Evolutionary conservation across 768 basidiomycete genomes (phyloP).

Genomic region (Leccinum fibrillosum): DNA sequence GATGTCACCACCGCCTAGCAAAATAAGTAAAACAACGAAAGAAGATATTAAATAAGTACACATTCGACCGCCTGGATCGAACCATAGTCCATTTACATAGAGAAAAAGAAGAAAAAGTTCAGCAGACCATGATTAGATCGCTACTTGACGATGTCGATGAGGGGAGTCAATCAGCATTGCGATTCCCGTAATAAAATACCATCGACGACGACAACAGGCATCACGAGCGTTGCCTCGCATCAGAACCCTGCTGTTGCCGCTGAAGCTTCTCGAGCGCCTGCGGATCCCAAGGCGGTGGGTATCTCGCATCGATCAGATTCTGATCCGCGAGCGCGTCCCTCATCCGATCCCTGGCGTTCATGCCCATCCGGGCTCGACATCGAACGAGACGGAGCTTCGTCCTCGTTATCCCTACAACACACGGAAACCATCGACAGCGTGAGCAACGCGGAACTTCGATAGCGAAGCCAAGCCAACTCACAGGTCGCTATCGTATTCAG

Average conservation of each 20-base stretch:
- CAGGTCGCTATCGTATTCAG: constrained; percentile 74
- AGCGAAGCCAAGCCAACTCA: constrained; percentile 34
- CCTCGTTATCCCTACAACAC: constrained; percentile 68
- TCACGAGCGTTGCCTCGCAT: constrained; percentile 9
- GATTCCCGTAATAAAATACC: not conserved
- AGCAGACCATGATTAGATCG: not conserved
- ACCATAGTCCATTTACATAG: not conserved
- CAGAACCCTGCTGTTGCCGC: constrained; percentile 22
- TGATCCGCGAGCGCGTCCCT: constrained; percentile 76
- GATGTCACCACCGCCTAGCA: not conserved
- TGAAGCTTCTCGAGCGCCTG: constrained; percentile 35
- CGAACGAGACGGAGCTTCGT: constrained; percentile 81
- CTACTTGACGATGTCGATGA: not conserved
- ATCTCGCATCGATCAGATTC: constrained; percentile 70
- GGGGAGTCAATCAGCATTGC: not conserved
- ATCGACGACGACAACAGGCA: not conserved
- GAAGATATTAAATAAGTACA: not conserved
- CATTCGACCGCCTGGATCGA: not conserved
- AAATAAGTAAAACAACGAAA: not conserved
- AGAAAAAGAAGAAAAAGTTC: not conserved
- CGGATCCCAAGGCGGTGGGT: constrained; percentile 70
- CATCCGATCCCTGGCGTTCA: constrained; percentile 70
- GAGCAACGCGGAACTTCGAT: not conserved
- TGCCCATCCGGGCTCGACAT: constrained; percentile 72
- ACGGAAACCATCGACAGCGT: not conserved